Evolutionary conservation across 768 basidiomycete genomes (phyloP).

Genomic region (Lactarius akahatsu): DNA sequence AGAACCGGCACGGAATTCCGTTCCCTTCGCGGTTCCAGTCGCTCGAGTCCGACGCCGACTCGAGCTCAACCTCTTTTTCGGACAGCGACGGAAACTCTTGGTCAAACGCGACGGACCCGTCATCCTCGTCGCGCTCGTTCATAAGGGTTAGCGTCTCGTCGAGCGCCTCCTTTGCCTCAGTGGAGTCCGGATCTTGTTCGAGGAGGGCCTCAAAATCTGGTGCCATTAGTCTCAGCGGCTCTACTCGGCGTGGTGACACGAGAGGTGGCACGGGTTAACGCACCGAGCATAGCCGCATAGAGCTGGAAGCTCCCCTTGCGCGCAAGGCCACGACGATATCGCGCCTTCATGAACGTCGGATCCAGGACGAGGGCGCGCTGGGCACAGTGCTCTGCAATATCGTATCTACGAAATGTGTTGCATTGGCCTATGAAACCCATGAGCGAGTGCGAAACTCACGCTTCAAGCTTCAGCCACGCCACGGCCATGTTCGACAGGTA

Average conservation of each 20-base stretch:
- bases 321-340: constrained; percentile 39
- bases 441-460: constrained; percentile 24
- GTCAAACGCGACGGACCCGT: constrained; percentile 19
- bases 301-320: constrained; percentile 34
- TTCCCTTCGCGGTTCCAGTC: constrained; percentile 55
- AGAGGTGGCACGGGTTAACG: not conserved
- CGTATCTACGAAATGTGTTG: not conserved
- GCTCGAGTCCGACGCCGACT: constrained; percentile 51
- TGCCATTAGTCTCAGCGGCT: not conserved
- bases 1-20: constrained; percentile 52
- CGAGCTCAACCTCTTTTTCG: constrained; percentile 40
- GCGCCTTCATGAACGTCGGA: constrained; percentile 38
- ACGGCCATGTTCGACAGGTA: constrained; percentile 46
- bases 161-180: constrained; percentile 30
- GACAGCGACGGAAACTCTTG: constrained; percentile 29
- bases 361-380: constrained; percentile 27
- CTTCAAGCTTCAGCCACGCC: constrained; percentile 43
- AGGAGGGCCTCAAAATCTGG: constrained; percentile 37
- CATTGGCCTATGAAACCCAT: not conserved
- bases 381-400: not conserved
- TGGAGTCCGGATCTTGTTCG: constrained; percentile 33
- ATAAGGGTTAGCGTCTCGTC: constrained; percentile 10
- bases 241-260: not conserved
- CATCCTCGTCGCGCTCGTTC: constrained; percentile 5
- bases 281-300: constrained; percentile 33